These are phyloP conservation scores for Paramecium biaurelia DNA, from an alignment of 73 alveolate genomes.

Conservation along the genomic window DNA sequence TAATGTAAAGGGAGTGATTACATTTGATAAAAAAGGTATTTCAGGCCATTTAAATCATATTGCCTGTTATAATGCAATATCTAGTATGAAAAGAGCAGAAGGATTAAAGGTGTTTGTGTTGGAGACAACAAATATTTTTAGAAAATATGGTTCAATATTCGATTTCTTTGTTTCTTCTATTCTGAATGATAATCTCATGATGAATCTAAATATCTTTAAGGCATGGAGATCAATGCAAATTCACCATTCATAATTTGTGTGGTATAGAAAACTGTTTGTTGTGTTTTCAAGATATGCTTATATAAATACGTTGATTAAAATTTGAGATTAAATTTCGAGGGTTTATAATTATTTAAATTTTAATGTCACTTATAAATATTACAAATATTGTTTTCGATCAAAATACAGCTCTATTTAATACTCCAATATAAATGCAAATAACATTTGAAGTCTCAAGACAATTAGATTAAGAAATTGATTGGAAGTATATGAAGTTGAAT, in stretches of 20 bases:
- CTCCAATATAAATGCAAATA: conserved; percentile 85
- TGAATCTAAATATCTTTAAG: conserved; percentile 44
- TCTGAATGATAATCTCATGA: conserved; percentile 58
- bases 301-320: conserved; percentile 33
- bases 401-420: conserved; percentile 81
- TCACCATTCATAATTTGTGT: conserved; percentile 90
- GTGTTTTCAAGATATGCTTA: conserved; percentile 86
- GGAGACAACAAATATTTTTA: conserved; percentile 69
- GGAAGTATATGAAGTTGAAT: conserved; percentile 69
- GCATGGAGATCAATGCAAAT: conserved; percentile 83
- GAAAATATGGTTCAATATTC: conserved; percentile 80
- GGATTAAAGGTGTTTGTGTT: conserved; percentile 64
- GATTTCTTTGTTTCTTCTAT: conserved; percentile 68
- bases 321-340: conserved; percentile 43
- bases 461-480: conserved; percentile 75
- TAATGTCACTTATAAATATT: conserved; percentile 91
- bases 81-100: background rate
- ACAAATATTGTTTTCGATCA: conserved; percentile 84
- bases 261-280: conserved; percentile 88
- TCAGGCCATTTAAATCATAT: conserved; percentile 95
- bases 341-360: background rate
- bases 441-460: conserved; percentile 82
- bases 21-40: conserved; percentile 92
- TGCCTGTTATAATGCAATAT: conserved; percentile 73
- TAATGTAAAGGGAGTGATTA: conserved; percentile 79